These are phyloP conservation scores for Acacia pycnantha DNA, from an alignment of 331 rosid species.

Conservation along the genomic window DNA sequence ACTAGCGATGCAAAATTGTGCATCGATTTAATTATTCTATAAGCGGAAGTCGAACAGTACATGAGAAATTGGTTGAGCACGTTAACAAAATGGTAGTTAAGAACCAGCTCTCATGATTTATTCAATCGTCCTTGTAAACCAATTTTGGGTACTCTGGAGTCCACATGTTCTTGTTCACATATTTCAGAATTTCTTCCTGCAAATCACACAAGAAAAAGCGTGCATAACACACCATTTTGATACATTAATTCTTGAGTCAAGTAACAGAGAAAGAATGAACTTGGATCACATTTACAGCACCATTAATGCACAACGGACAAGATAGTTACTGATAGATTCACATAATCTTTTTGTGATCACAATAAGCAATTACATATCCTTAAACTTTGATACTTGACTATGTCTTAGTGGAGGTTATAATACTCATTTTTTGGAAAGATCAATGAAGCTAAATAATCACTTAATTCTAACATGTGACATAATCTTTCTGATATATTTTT, in stretches of 20 bases:
- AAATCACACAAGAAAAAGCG: conserved; percentile 33
- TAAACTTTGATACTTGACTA: neutral
- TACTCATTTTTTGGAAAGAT: no score
- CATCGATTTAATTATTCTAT: neutral
- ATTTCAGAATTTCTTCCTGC: conserved; percentile 72
- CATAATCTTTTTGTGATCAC: neutral
- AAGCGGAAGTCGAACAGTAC: neutral
- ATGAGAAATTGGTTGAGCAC: neutral
- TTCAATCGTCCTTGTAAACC: conserved; percentile 68
- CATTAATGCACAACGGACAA: neutral
- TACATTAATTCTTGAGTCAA: neutral
- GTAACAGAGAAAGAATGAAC: conserved; percentile 9
- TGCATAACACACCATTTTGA: neutral
- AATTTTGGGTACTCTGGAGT: conserved; percentile 81
- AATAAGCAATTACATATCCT: neutral
- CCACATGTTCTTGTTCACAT: conserved; percentile 85
- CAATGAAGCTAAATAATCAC: no score
- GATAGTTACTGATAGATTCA: neutral
- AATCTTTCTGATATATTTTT: no score
- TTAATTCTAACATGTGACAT: no score
- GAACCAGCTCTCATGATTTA: neutral
- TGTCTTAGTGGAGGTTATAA: conserved; percentile 9
- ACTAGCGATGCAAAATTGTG: neutral
- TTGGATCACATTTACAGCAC: neutral
- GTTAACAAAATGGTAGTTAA: neutral